phyloP scores from a whole-genome alignment of 2,329 filamentous ascomycete species.

The Graphiopsis chlorocephala region DNA sequence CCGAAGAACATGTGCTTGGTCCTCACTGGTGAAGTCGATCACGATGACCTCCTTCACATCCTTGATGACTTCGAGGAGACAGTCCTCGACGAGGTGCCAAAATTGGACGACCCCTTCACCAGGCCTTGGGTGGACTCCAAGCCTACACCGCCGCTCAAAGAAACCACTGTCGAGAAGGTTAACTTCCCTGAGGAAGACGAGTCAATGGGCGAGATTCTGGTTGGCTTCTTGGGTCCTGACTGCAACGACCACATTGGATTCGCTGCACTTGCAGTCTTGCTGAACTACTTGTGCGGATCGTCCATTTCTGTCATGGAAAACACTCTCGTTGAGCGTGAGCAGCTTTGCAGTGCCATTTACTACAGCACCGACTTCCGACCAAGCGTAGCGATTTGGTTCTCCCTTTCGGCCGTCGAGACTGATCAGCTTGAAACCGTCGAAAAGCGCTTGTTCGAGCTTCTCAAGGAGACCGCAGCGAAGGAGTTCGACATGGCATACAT shows the following conservation, averaged over 20 bases:
- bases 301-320: slow-evolving; percentile 93
- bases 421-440: slow-evolving; percentile 81
- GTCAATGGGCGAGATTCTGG: slow-evolving; percentile 80
- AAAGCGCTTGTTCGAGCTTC: slow-evolving; percentile 76
- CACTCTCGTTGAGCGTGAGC: slow-evolving; percentile 85
- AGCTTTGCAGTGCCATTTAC: slow-evolving; percentile 80
- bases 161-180: slow-evolving; percentile 72
- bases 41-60: slow-evolving; percentile 73
- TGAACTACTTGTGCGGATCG: slow-evolving; percentile 87
- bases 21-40: slow-evolving; percentile 87
- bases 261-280: slow-evolving; percentile 73
- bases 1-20: slow-evolving; percentile 91
- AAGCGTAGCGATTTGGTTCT: slow-evolving; percentile 79
- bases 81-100: slow-evolving; percentile 78
- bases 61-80: slow-evolving; percentile 85
- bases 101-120: slow-evolving; percentile 71
- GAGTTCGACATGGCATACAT: slow-evolving; percentile 88
- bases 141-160: slow-evolving; percentile 67
- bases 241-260: slow-evolving; percentile 61
- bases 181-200: slow-evolving; percentile 97
- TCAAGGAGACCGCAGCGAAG: slow-evolving; percentile 75
- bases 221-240: slow-evolving; percentile 83
- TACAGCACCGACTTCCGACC: slow-evolving; percentile 78
- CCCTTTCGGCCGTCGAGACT: slow-evolving; percentile 81
- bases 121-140: slow-evolving; percentile 89